Percentiles rank a stretch among this genome's conserved stretches.
phyloP scores from a whole-genome alignment of 2,329 filamentous ascomycete species.

The Sarocladium brachiariae region DNA sequence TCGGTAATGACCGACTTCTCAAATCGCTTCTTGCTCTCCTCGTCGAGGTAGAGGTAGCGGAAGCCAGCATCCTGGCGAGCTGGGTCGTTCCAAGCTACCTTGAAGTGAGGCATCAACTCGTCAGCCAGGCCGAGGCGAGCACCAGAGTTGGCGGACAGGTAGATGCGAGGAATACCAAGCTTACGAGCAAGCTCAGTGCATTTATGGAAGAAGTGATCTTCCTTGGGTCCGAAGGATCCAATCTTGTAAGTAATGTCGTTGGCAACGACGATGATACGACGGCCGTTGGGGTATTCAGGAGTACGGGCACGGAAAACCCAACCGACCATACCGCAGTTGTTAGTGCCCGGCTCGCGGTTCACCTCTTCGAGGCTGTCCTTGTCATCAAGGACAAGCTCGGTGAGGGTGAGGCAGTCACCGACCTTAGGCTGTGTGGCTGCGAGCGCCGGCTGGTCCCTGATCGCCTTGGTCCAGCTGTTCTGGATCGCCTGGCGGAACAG shows the following conservation, averaged over 20 bases:
- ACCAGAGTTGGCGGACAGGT: slow-evolving; percentile 97
- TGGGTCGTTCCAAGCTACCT: slow-evolving; percentile 89
- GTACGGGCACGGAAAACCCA: slow-evolving; percentile 95
- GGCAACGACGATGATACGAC: slow-evolving; percentile 91
- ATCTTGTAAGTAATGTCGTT: slow-evolving; percentile 99
- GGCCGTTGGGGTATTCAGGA: slow-evolving; percentile 87
- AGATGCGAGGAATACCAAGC: slow-evolving; percentile 92
- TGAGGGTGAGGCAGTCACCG: slow-evolving; percentile 90
- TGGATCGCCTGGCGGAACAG: slow-evolving; percentile 97
- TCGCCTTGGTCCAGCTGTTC: slow-evolving; percentile 80
- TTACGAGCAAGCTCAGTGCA: slow-evolving; percentile 94
- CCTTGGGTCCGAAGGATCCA: slow-evolving; percentile 90
- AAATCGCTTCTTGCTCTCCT: slow-evolving; percentile 79
- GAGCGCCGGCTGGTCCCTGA: slow-evolving; percentile 66
- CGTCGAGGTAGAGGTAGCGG: slow-evolving; percentile 92
- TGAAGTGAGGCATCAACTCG: slow-evolving; percentile 95
- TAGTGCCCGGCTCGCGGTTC: slow-evolving; percentile 88
- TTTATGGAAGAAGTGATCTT: slow-evolving; percentile 98
- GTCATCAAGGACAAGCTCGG: slow-evolving; percentile 91
- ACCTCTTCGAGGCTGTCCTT: slow-evolving; percentile 88
- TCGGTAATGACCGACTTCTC: slow-evolving; percentile 73
- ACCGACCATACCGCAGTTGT: slow-evolving; percentile 96
- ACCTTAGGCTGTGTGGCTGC: slow-evolving; percentile 74
- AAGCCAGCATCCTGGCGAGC: slow-evolving; percentile 80
- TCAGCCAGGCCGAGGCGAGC: slow-evolving; percentile 94